Evolutionary conservation across 148 eudicot genomes (phyloP), one percentile per base, ranked within the genome.

Genomic region (Persicaria tinctoria): DNA sequence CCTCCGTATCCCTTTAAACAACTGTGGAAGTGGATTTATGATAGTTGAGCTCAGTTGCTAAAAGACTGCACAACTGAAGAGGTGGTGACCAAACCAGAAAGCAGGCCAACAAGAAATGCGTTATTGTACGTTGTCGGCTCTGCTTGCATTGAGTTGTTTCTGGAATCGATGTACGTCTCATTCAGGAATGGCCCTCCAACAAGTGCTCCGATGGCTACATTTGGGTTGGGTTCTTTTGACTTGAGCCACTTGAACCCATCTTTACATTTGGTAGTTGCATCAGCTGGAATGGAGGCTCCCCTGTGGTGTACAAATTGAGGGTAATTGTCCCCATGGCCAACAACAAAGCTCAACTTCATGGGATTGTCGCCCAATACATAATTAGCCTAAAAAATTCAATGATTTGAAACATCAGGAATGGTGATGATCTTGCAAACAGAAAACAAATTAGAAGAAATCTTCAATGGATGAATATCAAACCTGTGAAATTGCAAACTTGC

Each of bases 81-180:
- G 12, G 89, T 84, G 60, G 97, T 85, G 64, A 92, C 84, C 80
- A 90, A 81, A 80, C 97, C 90, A 4, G 98, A 92, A 20, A 95
- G 84, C 74, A 95, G 96, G 44, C 86, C 97, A 10, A 95, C 91
- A 3, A 95, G 59, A 11, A 89, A 79, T 14, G 97, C 98, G 73
- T 85, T 86, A 75, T 95, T 92, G 79, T 92, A 95, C 11, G 96
- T 90, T 80, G 77, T 95, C 10, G 97, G 97, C 76, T 92, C 98
- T 5, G 74, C 81, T 83, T 92, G 93, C 96, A 90, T 92, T 1
- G 97, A 83, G 75, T 95, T 95, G 79, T 92, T 95, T 23, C 97
- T 77, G 11, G 84, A 80, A 81, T 95, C 96, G 0, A 87, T 77
- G 45, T 72, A 95, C 0, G 92, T 84, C 72, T 92, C 96, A 41